Conservation (phyloP, 2,329 filamentous ascomycete genomes). For the Juglanconis juglandina region DNA sequence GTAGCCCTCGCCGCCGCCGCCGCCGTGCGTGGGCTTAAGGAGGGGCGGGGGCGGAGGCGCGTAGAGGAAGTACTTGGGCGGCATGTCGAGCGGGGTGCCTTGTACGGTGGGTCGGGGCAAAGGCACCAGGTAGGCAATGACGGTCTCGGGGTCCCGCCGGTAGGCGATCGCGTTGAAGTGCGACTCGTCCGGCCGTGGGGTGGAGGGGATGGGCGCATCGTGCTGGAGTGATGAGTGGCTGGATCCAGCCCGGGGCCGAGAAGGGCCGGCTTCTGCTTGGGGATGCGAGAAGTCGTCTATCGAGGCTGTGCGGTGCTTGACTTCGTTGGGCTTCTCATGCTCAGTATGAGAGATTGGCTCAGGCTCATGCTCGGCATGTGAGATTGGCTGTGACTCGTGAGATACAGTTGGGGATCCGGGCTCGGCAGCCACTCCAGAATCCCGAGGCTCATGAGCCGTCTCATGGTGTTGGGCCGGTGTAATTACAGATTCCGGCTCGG, state of each 20-base stretch:
- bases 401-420: neutral
- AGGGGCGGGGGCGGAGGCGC: slow-evolving; percentile 6
- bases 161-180: slow-evolving; percentile 9
- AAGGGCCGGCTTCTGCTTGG: neutral
- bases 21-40: neutral
- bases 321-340: neutral
- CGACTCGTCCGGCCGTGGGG: neutral
- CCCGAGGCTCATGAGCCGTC: neutral
- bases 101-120: slow-evolving; percentile 5
- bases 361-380: neutral
- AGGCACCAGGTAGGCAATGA: slow-evolving; percentile 11
- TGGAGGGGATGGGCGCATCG: neutral
- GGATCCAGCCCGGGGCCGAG: neutral
- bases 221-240: neutral
- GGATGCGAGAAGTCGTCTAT: neutral
- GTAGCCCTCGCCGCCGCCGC: neutral
- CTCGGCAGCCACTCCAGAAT: neutral
- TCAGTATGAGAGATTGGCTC: neutral
- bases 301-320: neutral
- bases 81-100: neutral
- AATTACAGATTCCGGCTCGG: neutral
- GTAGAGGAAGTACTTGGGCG: slow-evolving; percentile 11
- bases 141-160: slow-evolving; percentile 2
- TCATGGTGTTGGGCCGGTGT: neutral
- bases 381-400: neutral